phyloP scores from a whole-genome alignment of 2,329 filamentous ascomycete species.

The Aspergillus novofumigatus region DNA sequence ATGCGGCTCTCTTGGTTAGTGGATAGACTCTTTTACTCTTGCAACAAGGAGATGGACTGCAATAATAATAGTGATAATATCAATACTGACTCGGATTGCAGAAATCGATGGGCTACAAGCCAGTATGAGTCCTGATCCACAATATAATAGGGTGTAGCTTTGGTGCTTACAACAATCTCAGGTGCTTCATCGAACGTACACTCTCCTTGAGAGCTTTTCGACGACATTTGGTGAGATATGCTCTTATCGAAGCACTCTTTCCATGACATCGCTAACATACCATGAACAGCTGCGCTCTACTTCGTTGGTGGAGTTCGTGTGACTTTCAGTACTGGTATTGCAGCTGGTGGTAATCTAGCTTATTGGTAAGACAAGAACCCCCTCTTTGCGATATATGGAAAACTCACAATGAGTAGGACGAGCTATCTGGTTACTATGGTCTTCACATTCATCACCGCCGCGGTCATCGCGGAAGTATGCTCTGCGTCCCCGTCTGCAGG shows the following conservation, averaged over 20 bases:
- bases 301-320: slow-evolving; percentile 58
- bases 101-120: slow-evolving; percentile 53
- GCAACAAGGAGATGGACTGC: neutral
- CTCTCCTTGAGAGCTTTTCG: slow-evolving; percentile 56
- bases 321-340: slow-evolving; percentile 60
- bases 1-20: slow-evolving; percentile 37
- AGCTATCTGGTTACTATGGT: slow-evolving; percentile 58
- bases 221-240: slow-evolving; percentile 52
- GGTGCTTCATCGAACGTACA: slow-evolving; percentile 56
- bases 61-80: neutral
- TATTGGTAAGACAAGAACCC: slow-evolving; percentile 47
- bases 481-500: slow-evolving; percentile 57
- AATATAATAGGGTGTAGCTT: slow-evolving; percentile 9
- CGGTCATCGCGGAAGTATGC: slow-evolving; percentile 58
- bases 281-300: slow-evolving; percentile 52
- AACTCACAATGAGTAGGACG: slow-evolving; percentile 41
- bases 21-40: neutral
- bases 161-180: slow-evolving; percentile 21
- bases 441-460: slow-evolving; percentile 59
- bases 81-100: slow-evolving; percentile 24
- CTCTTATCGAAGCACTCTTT: slow-evolving; percentile 34
- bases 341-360: slow-evolving; percentile 56
- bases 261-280: slow-evolving; percentile 2
- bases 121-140: slow-evolving; percentile 36
- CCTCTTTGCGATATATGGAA: neutral